Evolutionary conservation across 768 basidiomycete species (phyloP).

Genomic region (Leccinum subgranulosum): DNA sequence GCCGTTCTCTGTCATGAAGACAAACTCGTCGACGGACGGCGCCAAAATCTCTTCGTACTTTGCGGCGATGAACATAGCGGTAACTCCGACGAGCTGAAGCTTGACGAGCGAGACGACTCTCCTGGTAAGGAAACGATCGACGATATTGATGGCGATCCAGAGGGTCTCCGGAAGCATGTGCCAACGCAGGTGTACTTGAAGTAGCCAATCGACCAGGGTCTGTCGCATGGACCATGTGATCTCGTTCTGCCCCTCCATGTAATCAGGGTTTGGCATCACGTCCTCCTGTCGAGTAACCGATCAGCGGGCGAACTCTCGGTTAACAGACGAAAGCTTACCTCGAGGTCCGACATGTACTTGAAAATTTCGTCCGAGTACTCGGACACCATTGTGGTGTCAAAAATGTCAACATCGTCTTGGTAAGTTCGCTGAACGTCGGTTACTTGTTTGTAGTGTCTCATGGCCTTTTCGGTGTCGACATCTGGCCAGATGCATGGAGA

Average conservation of each 20-base stretch:
- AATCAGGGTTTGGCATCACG: constrained; percentile 88
- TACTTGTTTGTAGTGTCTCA: constrained; percentile 59
- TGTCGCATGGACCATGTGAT: constrained; percentile 94
- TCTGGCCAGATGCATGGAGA: constrained; percentile 70
- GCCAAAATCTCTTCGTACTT: constrained; percentile 99
- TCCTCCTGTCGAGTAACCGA: constrained; percentile 50
- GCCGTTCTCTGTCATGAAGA: constrained; percentile 95
- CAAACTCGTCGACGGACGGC: constrained; percentile 96
- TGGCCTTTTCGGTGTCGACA: constrained; percentile 56
- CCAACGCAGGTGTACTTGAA: constrained; percentile 96
- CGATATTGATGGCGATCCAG: constrained; percentile 98
- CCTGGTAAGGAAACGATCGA: constrained; percentile 88
- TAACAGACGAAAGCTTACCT: constrained; percentile 50
- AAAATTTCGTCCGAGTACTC: constrained; percentile 99
- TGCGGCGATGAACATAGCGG: constrained; percentile 97
- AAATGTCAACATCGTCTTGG: constrained; percentile 69
- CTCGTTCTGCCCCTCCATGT: constrained; percentile 92
- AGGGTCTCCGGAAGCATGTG: constrained; percentile 99
- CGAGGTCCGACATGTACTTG: constrained; percentile 89
- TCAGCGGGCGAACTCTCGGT: constrained; percentile 17
- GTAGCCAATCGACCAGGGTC: constrained; percentile 96
- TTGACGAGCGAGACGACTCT: constrained; percentile 86
- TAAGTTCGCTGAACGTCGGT: constrained; percentile 58
- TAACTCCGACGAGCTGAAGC: constrained; percentile 95
- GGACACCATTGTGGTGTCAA: constrained; percentile 90